Percentiles rank a stretch among this genome's conserved stretches.
phyloP scores from a whole-genome alignment of 2,329 filamentous ascomycete species.

The Decorospora gaudefroyi region DNA sequence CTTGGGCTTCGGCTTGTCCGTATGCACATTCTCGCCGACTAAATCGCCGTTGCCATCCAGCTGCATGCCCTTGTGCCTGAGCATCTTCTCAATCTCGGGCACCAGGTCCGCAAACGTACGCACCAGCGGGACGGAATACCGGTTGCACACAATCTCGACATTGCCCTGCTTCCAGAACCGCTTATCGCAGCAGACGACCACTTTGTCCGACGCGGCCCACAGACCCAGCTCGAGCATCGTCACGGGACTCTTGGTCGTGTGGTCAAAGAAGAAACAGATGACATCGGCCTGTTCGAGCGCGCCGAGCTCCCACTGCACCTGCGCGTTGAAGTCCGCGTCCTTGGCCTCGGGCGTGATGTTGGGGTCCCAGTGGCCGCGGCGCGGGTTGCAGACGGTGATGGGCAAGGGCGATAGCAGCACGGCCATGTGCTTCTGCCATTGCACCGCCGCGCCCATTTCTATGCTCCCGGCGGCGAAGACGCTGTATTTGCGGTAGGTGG shows the following conservation, averaged over 20 bases:
- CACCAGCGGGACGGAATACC: conserved; percentile 50
- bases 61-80: conserved; percentile 37
- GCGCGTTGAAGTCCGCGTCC: conserved; percentile 55
- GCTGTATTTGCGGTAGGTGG: conserved; percentile 37
- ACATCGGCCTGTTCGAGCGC: conserved; percentile 60
- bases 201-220: conserved; percentile 51
- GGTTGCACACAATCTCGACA: conserved; percentile 61
- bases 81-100: conserved; percentile 41
- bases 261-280: conserved; percentile 62
- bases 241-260: conserved; percentile 59
- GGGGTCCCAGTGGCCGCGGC: conserved; percentile 61
- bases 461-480: conserved; percentile 66
- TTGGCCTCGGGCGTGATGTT: conserved; percentile 55
- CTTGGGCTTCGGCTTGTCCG: conserved; percentile 8
- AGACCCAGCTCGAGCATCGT: conserved; percentile 66
- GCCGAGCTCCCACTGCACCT: conserved; percentile 66
- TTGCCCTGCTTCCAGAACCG: conserved; percentile 65
- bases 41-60: conserved; percentile 24
- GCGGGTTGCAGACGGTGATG: conserved; percentile 63
- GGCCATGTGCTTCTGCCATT: conserved; percentile 59
- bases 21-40: conserved; percentile 7
- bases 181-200: conserved; percentile 59
- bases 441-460: conserved; percentile 49
- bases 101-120: conserved; percentile 51
- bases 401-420: conserved; percentile 49